Evolutionary conservation across 768 basidiomycete genomes (phyloP).

Genomic region (Amanita subjunquillea): DNA sequence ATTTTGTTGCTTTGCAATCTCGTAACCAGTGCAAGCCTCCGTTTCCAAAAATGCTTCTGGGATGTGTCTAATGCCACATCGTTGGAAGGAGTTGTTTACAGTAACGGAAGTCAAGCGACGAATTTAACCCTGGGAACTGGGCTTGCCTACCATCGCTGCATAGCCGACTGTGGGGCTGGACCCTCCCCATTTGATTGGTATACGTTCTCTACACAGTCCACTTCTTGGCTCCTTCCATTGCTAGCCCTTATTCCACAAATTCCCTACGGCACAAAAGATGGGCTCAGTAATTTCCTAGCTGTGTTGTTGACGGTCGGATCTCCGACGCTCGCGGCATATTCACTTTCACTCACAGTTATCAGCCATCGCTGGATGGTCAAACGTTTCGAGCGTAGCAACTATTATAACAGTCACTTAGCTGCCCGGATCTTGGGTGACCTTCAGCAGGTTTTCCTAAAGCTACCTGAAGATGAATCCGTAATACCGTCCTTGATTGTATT

Average conservation of each 20-base stretch:
- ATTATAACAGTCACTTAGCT: constrained; percentile 21
- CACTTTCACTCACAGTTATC: too few species aligned
- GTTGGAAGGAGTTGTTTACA: constrained; percentile 2
- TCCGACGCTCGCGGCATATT: too few species aligned
- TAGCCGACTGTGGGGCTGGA: constrained; percentile 14
- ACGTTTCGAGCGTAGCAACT: constrained; percentile 18
- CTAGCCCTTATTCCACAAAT: constrained; percentile 3
- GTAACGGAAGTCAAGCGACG: neutral
- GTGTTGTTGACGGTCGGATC: constrained; percentile 13
- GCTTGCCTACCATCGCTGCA: neutral
- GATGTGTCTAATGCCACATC: constrained; percentile 1
- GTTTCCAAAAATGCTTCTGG: neutral
- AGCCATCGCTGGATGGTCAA: constrained; percentile 16
- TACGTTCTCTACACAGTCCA: constrained; percentile 13
- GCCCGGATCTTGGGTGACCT: constrained; percentile 25
- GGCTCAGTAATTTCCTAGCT: constrained; percentile 30
- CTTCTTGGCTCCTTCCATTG: too few species aligned
- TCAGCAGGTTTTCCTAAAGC: constrained; percentile 29
- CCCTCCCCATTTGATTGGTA: constrained; percentile 20
- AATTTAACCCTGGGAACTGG: neutral
- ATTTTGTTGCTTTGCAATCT: neutral
- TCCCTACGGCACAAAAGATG: constrained; percentile 32
- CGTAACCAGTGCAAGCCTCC: neutral
- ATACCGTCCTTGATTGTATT: constrained; percentile 32
- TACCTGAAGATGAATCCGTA: constrained; percentile 16